Percentiles rank a stretch among this genome's conserved stretches.
Evolutionary conservation across 2,329 filamentous ascomycete genomes (phyloP).

Genomic region (Scedosporium boydii): DNA sequence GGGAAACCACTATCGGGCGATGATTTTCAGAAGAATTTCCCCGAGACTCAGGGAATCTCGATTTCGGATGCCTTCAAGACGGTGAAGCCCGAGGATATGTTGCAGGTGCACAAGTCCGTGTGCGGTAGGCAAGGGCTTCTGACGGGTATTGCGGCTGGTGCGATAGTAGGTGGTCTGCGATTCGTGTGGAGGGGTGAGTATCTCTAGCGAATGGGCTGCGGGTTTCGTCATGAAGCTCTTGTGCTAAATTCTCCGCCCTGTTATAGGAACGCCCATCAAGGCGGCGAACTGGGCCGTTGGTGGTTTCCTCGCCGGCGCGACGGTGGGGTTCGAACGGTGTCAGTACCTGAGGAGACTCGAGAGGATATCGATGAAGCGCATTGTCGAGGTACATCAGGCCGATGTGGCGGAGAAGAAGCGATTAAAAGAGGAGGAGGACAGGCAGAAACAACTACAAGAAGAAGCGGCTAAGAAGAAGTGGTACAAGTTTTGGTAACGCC

Average conservation of each 20-base stretch:
- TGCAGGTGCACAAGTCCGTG: conserved; percentile 65
- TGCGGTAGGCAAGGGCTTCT: conserved; percentile 78
- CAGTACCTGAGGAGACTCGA: conserved; percentile 65
- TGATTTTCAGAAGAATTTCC: conserved; percentile 14
- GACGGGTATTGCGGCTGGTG: conserved; percentile 72
- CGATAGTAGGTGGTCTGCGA: conserved; percentile 63
- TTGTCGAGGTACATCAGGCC: conserved; percentile 60
- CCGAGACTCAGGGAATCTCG: conserved; percentile 10
- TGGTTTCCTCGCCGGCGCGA: conserved; percentile 59
- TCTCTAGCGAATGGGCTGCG: too few species aligned
- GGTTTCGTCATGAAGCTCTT: background rate
- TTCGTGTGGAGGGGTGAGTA: conserved; percentile 64
- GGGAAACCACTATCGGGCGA: conserved; percentile 1
- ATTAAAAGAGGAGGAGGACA: conserved; percentile 31
- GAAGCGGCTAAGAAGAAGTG: conserved; percentile 32
- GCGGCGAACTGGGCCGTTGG: conserved; percentile 80
- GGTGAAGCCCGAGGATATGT: conserved; percentile 60
- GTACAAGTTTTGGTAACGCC: conserved; percentile 46
- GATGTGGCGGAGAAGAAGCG: conserved; percentile 30
- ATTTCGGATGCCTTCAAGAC: conserved; percentile 53
- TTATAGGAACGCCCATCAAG: conserved; percentile 42
- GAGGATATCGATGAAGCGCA: conserved; percentile 72
- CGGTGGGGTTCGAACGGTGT: conserved; percentile 76
- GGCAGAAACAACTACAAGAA: conserved; percentile 20
- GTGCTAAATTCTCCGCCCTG: background rate